Conservation (phyloP, 495 filamentous ascomycete species). For the Penicilliopsis zonata region DNA sequence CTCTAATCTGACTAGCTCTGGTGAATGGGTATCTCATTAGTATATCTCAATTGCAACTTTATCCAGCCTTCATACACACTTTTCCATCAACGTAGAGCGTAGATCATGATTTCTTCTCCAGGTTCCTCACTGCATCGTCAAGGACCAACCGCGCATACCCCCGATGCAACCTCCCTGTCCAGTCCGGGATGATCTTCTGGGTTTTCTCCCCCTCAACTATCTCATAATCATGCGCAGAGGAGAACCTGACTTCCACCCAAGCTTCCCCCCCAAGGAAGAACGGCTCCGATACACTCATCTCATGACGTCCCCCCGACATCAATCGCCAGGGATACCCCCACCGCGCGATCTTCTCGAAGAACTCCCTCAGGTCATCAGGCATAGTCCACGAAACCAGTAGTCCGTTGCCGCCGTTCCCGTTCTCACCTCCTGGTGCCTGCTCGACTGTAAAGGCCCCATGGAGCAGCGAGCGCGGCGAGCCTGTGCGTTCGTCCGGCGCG, state of each 20-base stretch:
- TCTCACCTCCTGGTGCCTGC: constrained; percentile 4
- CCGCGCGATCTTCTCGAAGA: constrained; percentile 18
- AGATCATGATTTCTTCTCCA: too few species aligned
- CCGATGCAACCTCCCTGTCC: constrained; percentile 16
- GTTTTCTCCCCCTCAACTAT: constrained; percentile 8
- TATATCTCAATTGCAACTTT: too few species aligned
- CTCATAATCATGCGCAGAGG: constrained; percentile 21
- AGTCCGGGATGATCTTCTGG: constrained; percentile 20
- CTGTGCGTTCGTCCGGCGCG: neutral
- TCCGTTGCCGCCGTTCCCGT: constrained; percentile 6
- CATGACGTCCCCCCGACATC: constrained; percentile 22
- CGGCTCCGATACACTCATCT: constrained; percentile 20
- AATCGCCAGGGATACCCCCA: constrained; percentile 26
- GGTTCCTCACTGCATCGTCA: constrained; percentile 12
- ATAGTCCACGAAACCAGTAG: constrained; percentile 16
- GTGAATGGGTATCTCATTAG: too few species aligned
- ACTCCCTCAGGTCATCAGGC: constrained; percentile 9
- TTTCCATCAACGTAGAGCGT: too few species aligned
- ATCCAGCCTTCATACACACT: too few species aligned
- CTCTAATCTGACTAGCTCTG: too few species aligned
- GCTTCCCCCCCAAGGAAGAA: constrained; percentile 6
- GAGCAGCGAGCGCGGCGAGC: constrained; percentile 7
- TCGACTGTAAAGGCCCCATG: constrained; percentile 13
- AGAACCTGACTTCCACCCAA: constrained; percentile 21
- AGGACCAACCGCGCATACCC: constrained; percentile 17